Percentiles rank a stretch among this genome's conserved stretches.
Evolutionary conservation across 805 yeast genomes (phyloP).

Genomic region (Yueomyces sinensis): DNA sequence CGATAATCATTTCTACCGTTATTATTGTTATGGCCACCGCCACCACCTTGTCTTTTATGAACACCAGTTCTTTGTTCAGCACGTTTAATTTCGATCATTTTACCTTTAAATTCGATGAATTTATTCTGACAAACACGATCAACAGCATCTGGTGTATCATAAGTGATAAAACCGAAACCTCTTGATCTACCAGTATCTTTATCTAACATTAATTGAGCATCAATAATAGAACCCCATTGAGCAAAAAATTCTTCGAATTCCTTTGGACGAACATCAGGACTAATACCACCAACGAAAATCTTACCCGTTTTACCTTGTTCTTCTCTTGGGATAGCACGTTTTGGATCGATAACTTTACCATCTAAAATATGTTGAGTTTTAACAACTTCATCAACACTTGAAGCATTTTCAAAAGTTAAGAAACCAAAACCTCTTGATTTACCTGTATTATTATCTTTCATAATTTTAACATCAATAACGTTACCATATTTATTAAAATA

Average conservation of each 20-base stretch:
- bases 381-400: slow-evolving; percentile 76
- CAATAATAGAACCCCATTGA: slow-evolving; percentile 82
- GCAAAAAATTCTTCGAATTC: slow-evolving; percentile 81
- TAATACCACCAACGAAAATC: slow-evolving; percentile 94
- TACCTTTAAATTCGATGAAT: slow-evolving; percentile 76
- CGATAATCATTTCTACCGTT: slow-evolving; percentile 3
- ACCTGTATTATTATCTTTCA: slow-evolving; percentile 82
- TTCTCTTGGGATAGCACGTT: slow-evolving; percentile 93
- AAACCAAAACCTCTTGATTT: slow-evolving; percentile 94
- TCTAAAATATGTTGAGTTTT: slow-evolving; percentile 80
- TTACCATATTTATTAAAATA: slow-evolving; percentile 86
- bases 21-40: slow-evolving; percentile 14
- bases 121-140: slow-evolving; percentile 76
- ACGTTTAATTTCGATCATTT: slow-evolving; percentile 69
- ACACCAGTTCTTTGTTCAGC: slow-evolving; percentile 60
- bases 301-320: slow-evolving; percentile 96
- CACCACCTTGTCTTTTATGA: not conserved
- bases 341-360: slow-evolving; percentile 94
- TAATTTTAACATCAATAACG: slow-evolving; percentile 76
- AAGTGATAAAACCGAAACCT: slow-evolving; percentile 95
- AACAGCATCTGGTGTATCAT: slow-evolving; percentile 88
- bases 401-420: slow-evolving; percentile 69
- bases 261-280: slow-evolving; percentile 83
- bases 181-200: slow-evolving; percentile 95
- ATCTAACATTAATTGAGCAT: slow-evolving; percentile 94